Base-by-base conservation (phyloP, 2,329 filamentous ascomycete species). In the Bertia moriformis region DNA sequence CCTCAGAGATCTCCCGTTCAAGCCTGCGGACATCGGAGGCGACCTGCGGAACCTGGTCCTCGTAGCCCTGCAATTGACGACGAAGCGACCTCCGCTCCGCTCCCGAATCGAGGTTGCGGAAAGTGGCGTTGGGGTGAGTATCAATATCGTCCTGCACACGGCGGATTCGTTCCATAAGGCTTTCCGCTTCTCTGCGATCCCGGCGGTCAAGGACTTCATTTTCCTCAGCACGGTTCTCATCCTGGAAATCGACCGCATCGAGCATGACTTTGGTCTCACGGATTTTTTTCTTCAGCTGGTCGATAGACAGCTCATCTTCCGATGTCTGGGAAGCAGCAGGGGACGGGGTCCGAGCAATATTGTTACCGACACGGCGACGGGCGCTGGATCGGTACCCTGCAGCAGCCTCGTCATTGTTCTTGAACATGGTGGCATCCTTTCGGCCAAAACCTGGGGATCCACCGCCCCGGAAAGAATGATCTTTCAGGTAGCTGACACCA, bases 401-500 rank as follows among this genome's bases (percentile, higher is more conserved):
- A 43, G 87, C 82, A 48, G 32, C 10, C 24, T 94, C 86, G 50
- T 94, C 87, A 47, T 96, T 91, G 54, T 96, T 95, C 54, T 93
- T 89, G 61, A 89, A 98, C 3, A 96, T 83, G 0, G 91, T 98
- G 2, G 83, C 91, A 61, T 98, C 91, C 57, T 96, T 96, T 38
- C 88, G 82, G 27, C 72, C 73, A 35, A 63, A 63, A 35, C 66
- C 66, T 38, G 69, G 61, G 2, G 71, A 70, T 19, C 69, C 69
- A 18, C 67, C 67, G 14, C 76, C 73, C 41, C 79, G 76, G 67
- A 98, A 93, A 0, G 91, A 98, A 49, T 93, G 89, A 40, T 76
- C 88, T 62, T 98, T 98, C 50, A 96, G 71, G 51, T 96, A 96
- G 61, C 89, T 96, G 14, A 98, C 88, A n/a, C 91, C 91, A 10